Conservation (phyloP, 1,139 yeast species). For the Casaregolazyma suthepensis region DNA sequence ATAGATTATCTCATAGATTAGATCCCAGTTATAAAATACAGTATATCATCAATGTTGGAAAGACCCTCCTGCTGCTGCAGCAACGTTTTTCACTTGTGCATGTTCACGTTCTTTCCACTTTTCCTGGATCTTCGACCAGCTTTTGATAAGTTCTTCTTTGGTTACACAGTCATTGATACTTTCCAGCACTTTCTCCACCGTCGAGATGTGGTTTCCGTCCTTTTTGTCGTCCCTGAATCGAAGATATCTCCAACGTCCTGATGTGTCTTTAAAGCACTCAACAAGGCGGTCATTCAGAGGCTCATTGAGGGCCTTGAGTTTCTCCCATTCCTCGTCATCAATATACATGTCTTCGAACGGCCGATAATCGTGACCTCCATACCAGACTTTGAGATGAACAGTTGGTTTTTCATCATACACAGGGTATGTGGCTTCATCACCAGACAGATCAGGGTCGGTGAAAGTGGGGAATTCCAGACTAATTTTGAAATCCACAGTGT, state of each 20-base stretch:
- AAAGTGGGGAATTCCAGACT: slow-evolving; percentile 58
- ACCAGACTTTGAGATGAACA: slow-evolving; percentile 67
- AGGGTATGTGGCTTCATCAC: slow-evolving; percentile 48
- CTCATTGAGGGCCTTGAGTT: slow-evolving; percentile 58
- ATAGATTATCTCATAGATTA: neutral
- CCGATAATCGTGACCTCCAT: slow-evolving; percentile 62
- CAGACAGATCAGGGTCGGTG: slow-evolving; percentile 65
- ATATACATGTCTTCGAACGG: slow-evolving; percentile 61
- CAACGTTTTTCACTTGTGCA: slow-evolving; percentile 2
- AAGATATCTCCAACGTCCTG: slow-evolving; percentile 73
- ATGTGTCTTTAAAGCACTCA: slow-evolving; percentile 63
- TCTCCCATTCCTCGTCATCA: slow-evolving; percentile 75
- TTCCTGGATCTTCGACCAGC: slow-evolving; percentile 40
- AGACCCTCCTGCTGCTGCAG: slow-evolving; percentile 3
- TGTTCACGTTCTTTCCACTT: slow-evolving; percentile 45
- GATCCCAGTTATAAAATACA: neutral
- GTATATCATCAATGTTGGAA: neutral
- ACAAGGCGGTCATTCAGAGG: slow-evolving; percentile 89
- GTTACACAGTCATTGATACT: slow-evolving; percentile 84
- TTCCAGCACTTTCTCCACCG: slow-evolving; percentile 73
- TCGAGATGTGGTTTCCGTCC: slow-evolving; percentile 77
- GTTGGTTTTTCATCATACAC: slow-evolving; percentile 81
- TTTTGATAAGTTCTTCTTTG: slow-evolving; percentile 61
- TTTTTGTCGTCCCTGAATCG: slow-evolving; percentile 90
- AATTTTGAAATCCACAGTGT: slow-evolving; percentile 81